Evolutionary conservation across 2,329 filamentous ascomycete genomes (phyloP), one percentile per base, ranked within the genome.

Genomic region (Aspergillus flavus): DNA sequence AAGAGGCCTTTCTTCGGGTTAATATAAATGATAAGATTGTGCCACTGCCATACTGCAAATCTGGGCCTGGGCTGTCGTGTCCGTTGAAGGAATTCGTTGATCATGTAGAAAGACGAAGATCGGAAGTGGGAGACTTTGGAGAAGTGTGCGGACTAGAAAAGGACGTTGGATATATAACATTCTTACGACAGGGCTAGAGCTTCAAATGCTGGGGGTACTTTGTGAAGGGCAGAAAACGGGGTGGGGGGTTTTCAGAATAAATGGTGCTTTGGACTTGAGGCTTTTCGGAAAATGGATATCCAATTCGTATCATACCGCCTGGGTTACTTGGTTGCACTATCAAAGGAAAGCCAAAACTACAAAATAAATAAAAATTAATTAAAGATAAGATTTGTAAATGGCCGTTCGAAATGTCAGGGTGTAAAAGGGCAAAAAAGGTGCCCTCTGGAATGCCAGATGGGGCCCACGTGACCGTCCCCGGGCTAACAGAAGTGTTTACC

Each of bases 11-110:
- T 64, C 76, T 88, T 26, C 80, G 85, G 21, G 70, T 87, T 62
- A 85, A 84, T 53, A 80, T 88, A 69, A 88, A 88, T 68, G 86
- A 88, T 67, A 84, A 81, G 10, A 81, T 86, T 32, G 80, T 85
- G 1, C 78, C 80, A 3, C 68, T 87, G 4, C 79, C 81, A 4
- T 79, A 76, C 28, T 86, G 84, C 67, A 67, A 77, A 19, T 74
- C 69, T 36, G 83, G 84, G 0, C 84, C 83, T 1, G 83, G 81
- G 2, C 64, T 68, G 26, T 84, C 80, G 61, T 86, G 84, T 72
- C 75, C 79, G 19, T 69, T 87, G 19, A 69, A 65, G 3, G 67
- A 80, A 2, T 86, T 86, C 64, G 66, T 74, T 34, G 67, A 73
- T 2, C 74, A 78, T 58, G 80, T 85, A 6, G 70, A 69, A 59